Conservation (phyloP, 2,329 filamentous ascomycete genomes). For the Cladobotryum mycophilum region DNA sequence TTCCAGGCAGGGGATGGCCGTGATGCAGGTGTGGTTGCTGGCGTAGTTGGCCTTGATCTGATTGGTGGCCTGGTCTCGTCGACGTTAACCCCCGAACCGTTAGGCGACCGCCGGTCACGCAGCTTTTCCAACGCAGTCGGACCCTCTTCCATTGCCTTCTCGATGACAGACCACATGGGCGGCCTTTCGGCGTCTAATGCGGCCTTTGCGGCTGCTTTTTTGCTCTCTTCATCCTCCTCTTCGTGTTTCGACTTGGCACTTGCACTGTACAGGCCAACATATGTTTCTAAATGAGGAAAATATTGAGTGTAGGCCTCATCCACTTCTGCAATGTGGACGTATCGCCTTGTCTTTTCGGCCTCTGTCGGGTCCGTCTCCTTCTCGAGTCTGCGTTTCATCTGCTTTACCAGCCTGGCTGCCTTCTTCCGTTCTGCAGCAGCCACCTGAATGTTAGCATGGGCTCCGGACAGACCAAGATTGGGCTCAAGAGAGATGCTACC, state of each 20-base stretch:
- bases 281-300: conserved; percentile 64
- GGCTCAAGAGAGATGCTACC: background rate
- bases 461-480: background rate
- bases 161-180: conserved; percentile 63
- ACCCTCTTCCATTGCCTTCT: conserved; percentile 56
- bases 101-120: conserved; percentile 42
- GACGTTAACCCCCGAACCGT: conserved; percentile 6
- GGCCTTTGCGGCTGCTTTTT: conserved; percentile 35
- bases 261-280: conserved; percentile 58
- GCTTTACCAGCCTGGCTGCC: conserved; percentile 60
- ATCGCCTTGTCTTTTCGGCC: conserved; percentile 42
- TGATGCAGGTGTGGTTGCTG: background rate
- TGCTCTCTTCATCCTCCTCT: conserved; percentile 33
- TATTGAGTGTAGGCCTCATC: conserved; percentile 71
- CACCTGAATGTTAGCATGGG: conserved; percentile 9
- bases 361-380: conserved; percentile 46
- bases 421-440: conserved; percentile 59
- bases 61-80: conserved; percentile 8
- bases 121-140: conserved; percentile 45
- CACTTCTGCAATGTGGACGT: conserved; percentile 63
- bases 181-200: conserved; percentile 42
- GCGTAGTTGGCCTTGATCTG: background rate
- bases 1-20: conserved; percentile 2
- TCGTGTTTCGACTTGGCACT: conserved; percentile 26
- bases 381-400: conserved; percentile 53